Conservation (phyloP, 1,139 yeast genomes). For the Candida gigantensis region DNA sequence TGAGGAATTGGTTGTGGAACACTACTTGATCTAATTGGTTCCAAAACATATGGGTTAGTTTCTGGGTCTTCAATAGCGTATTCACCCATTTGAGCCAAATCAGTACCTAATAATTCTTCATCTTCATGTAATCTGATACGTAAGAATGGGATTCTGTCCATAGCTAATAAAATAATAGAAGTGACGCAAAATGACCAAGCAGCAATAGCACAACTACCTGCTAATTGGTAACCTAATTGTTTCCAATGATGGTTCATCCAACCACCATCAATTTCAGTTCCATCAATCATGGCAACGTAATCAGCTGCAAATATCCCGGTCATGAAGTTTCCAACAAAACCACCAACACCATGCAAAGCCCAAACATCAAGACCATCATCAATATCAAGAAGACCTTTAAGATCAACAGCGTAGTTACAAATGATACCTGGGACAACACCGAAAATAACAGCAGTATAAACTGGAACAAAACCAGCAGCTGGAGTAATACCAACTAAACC, state of each 20-base stretch:
- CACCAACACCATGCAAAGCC: slow-evolving; percentile 94
- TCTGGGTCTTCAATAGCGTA: slow-evolving; percentile 49
- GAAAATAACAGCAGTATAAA: slow-evolving; percentile 81
- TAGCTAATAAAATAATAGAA: slow-evolving; percentile 61
- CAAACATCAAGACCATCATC: slow-evolving; percentile 97
- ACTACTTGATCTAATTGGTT: slow-evolving; percentile 67
- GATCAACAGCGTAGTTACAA: slow-evolving; percentile 82
- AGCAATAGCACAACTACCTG: slow-evolving; percentile 74
- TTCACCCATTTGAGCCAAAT: slow-evolving; percentile 86
- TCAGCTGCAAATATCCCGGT: slow-evolving; percentile 95
- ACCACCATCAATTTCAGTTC: slow-evolving; percentile 79
- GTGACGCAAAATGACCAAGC: slow-evolving; percentile 84
- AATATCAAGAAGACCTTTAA: slow-evolving; percentile 69
- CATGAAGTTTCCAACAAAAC: slow-evolving; percentile 76
- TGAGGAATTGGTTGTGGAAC: slow-evolving; percentile 32
- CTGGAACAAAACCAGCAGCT: slow-evolving; percentile 94
- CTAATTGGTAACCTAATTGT: slow-evolving; percentile 92
- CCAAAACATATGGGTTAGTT: slow-evolving; percentile 60
- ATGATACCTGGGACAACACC: slow-evolving; percentile 78
- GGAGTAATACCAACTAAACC: slow-evolving; percentile 97
- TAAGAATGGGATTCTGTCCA: slow-evolving; percentile 83
- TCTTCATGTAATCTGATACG: slow-evolving; percentile 85
- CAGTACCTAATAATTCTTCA: slow-evolving; percentile 89
- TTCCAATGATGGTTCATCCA: slow-evolving; percentile 90
- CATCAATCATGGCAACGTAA: slow-evolving; percentile 79